These are phyloP conservation scores for Hyphodiscus hymeniophilus DNA, from an alignment of 495 filamentous ascomycete genomes.

Conservation along the genomic window DNA sequence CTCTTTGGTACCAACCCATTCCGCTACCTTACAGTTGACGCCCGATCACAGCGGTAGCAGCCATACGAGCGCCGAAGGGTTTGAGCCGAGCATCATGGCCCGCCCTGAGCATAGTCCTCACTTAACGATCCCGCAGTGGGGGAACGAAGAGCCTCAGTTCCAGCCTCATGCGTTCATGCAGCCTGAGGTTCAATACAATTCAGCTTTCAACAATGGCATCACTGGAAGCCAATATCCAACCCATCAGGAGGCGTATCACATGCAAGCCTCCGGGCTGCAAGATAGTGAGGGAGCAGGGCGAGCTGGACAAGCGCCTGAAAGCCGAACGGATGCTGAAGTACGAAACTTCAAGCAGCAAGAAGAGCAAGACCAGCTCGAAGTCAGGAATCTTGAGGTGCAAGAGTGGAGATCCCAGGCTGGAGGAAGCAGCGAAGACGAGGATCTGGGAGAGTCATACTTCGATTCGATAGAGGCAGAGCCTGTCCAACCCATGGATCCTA, in stretches of 20 bases:
- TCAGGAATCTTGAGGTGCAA: constrained; percentile 21
- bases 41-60: constrained; percentile 38
- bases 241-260: neutral
- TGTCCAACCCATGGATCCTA: neutral
- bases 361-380: constrained; percentile 11
- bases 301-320: constrained; percentile 21
- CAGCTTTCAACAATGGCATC: neutral
- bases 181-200: neutral
- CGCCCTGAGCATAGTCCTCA: constrained; percentile 38
- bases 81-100: constrained; percentile 26
- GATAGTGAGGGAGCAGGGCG: constrained; percentile 16
- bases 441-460: constrained; percentile 9
- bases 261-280: constrained; percentile 1
- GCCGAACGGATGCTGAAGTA: constrained; percentile 14
- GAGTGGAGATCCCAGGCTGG: constrained; percentile 22
- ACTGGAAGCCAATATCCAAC: neutral
- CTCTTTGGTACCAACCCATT: neutral
- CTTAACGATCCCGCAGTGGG: constrained; percentile 42
- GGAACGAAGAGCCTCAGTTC: constrained; percentile 7
- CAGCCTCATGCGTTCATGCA: neutral
- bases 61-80: constrained; percentile 38
- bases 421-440: constrained; percentile 15
- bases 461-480: neutral
- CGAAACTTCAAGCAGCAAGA: constrained; percentile 25
- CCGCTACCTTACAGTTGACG: constrained; percentile 30